Percentiles rank a stretch among this genome's conserved stretches.
Conservation (phyloP, 495 filamentous ascomycete species). For the Clavariopsis aquatica region DNA sequence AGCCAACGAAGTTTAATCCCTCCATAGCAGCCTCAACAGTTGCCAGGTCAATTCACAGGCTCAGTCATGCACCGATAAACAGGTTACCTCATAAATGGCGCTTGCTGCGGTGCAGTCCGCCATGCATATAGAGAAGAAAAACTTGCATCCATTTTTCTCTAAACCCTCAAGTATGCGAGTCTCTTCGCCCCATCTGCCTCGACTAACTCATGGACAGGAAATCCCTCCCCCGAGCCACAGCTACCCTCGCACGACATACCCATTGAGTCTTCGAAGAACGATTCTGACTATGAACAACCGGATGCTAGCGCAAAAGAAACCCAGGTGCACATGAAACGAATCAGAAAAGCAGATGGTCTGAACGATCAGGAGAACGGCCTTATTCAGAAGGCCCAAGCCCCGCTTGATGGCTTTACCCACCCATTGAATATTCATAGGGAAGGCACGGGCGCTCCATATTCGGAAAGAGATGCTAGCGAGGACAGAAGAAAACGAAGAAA, state of each 20-base stretch:
- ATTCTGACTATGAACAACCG: slow-evolving; percentile 18
- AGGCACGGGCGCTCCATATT: not conserved
- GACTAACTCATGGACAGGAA: slow-evolving; percentile 14
- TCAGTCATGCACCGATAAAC: slow-evolving; percentile 13
- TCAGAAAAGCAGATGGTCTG: slow-evolving; percentile 5
- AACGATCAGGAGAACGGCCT: slow-evolving; percentile 12
- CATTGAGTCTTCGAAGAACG: not conserved
- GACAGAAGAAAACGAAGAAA: slow-evolving; percentile 39
- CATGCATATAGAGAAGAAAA: slow-evolving; percentile 41
- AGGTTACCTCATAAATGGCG: slow-evolving; percentile 37
- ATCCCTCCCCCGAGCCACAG: slow-evolving; percentile 14
- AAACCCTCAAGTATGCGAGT: slow-evolving; percentile 31
- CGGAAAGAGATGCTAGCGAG: slow-evolving; percentile 29
- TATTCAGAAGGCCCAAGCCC: slow-evolving; percentile 12
- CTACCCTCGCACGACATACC: not conserved
- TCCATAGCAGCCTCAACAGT: too few relatives aligned
- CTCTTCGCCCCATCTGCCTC: not conserved
- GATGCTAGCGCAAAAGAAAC: slow-evolving; percentile 2
- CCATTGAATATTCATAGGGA: not conserved
- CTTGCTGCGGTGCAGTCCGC: slow-evolving; percentile 36
- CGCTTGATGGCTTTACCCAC: slow-evolving; percentile 20
- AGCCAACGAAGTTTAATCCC: too few relatives aligned
- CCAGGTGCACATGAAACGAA: slow-evolving; percentile 20
- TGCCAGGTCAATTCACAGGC: too few relatives aligned
- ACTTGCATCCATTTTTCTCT: slow-evolving; percentile 45